Base-by-base conservation (phyloP, 2,329 filamentous ascomycete genomes). In the Trichoderma semiorbis region DNA sequence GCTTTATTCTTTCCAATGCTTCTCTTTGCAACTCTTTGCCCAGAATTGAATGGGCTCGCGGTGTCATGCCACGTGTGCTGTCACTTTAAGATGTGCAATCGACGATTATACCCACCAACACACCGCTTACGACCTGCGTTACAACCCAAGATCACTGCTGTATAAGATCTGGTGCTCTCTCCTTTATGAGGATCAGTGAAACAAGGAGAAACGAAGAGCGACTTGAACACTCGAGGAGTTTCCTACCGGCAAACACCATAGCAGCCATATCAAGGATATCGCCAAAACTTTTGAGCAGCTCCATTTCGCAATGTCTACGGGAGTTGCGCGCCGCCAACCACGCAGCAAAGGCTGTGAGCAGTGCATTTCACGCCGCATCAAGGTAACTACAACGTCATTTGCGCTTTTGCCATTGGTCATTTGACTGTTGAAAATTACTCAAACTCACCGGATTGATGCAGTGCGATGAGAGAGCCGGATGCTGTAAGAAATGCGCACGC, bases 301-400 rank as follows among this genome's bases (percentile, higher is more conserved):
- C 12, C 10, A 16, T 26, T 16, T 26, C 11, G 14, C 26, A 18
- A 69, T 69, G 66, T 50, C 66, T 14, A 16, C 66, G 7, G 34
- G 34, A 7, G 11, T 16, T 16, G 32, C 30, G 32, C 69, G 50
- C 47, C 60, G 69, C 7, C 60, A 55, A 26, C 61, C 69, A 30
- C 69, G 69, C 34, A 70, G 69, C 47, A 70, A 62, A 43, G 69
- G 69, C 32, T 70, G 69, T 28, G 30, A 70, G 16, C 69, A 70
- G 11, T 70, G 69, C 14, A 39, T 70, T 47, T 43, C 24, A 34
- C 60, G 69, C 18, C 69, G 61, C 61, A 34, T 70, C 32, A 70
- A 70, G 69, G 69, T 70, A n/a, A 43, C 2, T 39, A 58, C 16
- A 24, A 21, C 28, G 11, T 6, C 30, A 1, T 8, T 18, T 43